Conservation (phyloP, 106 monocot species). For the Triglochin maritima region DNA sequence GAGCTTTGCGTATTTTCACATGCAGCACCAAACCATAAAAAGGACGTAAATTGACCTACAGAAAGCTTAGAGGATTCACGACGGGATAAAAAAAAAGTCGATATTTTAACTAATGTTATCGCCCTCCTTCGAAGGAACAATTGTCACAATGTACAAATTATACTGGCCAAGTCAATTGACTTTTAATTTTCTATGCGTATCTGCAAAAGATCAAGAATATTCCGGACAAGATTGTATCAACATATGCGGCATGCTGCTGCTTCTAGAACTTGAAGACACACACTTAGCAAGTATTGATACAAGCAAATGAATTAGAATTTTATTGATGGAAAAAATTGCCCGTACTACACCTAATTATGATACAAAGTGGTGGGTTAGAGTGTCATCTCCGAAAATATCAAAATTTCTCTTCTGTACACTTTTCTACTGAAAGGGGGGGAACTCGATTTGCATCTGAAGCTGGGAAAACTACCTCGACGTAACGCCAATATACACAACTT, state of each 20-base stretch:
- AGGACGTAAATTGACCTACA: neutral
- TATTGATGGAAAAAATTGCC: slow-evolving; percentile 1
- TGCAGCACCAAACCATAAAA: neutral
- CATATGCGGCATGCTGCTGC: neutral
- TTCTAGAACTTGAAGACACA: no score
- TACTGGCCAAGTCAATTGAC: neutral
- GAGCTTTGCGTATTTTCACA: no score
- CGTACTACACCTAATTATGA: slow-evolving; percentile 1
- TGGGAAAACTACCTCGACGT: neutral
- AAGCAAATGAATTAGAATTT: slow-evolving; percentile 3
- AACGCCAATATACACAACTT: neutral
- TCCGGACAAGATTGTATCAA: neutral
- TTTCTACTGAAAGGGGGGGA: neutral
- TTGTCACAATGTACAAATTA: neutral
- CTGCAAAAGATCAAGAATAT: neutral
- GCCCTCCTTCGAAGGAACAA: no score
- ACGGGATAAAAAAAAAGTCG: no score
- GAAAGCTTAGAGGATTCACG: neutral
- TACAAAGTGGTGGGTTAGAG: slow-evolving; percentile 3
- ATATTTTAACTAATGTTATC: no score
- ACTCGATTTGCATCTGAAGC: no score
- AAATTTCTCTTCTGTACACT: neutral
- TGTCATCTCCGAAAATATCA: neutral
- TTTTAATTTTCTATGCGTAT: neutral
- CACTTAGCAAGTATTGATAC: neutral